These are phyloP conservation scores for Fusarium sp. DNA, from an alignment of 2,329 filamentous ascomycete genomes.

Conservation along the genomic window DNA sequence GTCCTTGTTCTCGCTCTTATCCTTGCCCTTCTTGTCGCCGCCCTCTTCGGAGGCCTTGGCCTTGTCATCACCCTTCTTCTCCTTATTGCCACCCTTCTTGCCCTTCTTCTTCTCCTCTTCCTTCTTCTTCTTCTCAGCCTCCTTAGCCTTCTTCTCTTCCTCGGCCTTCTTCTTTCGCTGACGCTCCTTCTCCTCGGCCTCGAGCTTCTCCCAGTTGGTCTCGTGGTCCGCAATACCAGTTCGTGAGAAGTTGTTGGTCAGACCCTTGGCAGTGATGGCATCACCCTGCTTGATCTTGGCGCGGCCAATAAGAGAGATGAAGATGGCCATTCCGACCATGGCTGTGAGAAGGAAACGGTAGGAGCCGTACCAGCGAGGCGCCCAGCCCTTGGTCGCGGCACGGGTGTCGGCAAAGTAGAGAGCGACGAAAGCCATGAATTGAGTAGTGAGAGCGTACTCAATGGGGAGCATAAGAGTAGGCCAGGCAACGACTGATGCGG, in stretches of 20 bases:
- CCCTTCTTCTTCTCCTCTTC: conserved; percentile 50
- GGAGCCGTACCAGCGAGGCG: conserved; percentile 85
- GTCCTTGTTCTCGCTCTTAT: conserved; percentile 39
- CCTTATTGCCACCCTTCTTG: conserved; percentile 40
- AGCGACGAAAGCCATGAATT: conserved; percentile 86
- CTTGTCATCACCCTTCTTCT: conserved; percentile 44
- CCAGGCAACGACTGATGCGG: conserved; percentile 86
- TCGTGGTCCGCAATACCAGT: conserved; percentile 52
- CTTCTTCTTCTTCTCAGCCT: conserved; percentile 50
- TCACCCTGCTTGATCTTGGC: conserved; percentile 72
- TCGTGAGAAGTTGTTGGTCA: conserved; percentile 56
- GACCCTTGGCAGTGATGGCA: conserved; percentile 49
- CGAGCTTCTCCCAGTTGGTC: conserved; percentile 61
- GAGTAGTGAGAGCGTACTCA: conserved; percentile 85
- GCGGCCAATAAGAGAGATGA: conserved; percentile 83
- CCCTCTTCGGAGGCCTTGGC: conserved; percentile 26
- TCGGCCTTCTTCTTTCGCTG: conserved; percentile 56
- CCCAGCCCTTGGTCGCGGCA: conserved; percentile 80
- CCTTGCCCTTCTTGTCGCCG: conserved; percentile 41
- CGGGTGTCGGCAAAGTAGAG: conserved; percentile 88
- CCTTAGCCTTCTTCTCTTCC: conserved; percentile 54
- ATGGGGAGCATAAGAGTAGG: conserved; percentile 86
- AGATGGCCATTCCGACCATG: conserved; percentile 85
- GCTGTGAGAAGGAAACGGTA: conserved; percentile 95
- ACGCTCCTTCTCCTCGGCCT: conserved; percentile 56